Base-by-base conservation (phyloP, 129 eudicot genomes). In the Calendula officinalis region DNA sequence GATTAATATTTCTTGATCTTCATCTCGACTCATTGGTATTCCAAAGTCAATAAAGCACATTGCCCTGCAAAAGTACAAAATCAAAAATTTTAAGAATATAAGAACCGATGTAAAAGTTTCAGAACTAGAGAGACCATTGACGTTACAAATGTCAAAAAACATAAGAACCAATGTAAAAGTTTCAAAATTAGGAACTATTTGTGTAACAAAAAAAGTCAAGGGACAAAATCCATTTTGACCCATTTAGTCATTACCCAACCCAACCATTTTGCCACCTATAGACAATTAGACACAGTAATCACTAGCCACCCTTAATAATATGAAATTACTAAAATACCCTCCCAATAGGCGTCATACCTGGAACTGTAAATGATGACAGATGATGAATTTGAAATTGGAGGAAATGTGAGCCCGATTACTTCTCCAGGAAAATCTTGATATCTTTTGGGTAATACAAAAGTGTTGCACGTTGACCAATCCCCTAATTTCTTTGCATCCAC, bases 341-440 rank as follows among this genome's bases (percentile, higher is more conserved):
- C 10, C 45, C 10, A 51, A 57, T 36, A 37, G 8, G 37, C 16
- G 7, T 32, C 36, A 44, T 60, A 88, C 99, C 99, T 88, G 54
- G 96, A 84, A 83, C 95, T 86, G 71, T 94, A 88, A 63, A 86
- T 65, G 54, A 88, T 68, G 47, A 92, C 95, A 35, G 85, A 54
- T 49, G 88, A 83, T 8, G 89, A 73, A 51, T 59, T 79, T 41
- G 75, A 53, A 65, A 89, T 77, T 44, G 92, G 95, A n/a, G 84
- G 89, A 84, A 92, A 88, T 22, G 99, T 85, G 37, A 94, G 85
- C 50, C 99, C 97, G 54, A 80, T 88, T 13, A 94, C 97, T 76
- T 88, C 99, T 71, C 99, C 99, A 30, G 99, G 95, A 42, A 94
- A 88, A 43, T 94, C 95, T 48, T 85, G 95, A 68, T 79, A 88